Evolutionary conservation across 352 stramenopile species (phyloP).

Genomic region (Phytophthora palmivora): DNA sequence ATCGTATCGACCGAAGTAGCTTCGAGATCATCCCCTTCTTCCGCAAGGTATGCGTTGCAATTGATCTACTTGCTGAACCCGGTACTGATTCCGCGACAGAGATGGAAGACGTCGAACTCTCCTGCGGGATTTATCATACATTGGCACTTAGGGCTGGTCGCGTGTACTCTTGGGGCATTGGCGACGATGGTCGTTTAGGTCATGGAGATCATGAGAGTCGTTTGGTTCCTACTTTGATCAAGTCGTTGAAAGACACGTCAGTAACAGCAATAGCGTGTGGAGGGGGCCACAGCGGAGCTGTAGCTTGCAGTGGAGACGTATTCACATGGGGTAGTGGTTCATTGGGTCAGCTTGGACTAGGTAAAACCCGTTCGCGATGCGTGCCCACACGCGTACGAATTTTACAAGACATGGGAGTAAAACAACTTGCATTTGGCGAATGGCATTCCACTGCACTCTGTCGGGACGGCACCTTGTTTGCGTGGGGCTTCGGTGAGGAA

Average conservation of each 20-base stretch:
- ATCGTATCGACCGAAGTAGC: slow-evolving; percentile 46
- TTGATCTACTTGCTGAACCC: background rate
- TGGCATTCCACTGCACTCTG: slow-evolving; percentile 80
- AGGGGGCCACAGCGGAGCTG: slow-evolving; percentile 62
- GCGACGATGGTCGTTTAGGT: slow-evolving; percentile 71
- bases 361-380: slow-evolving; percentile 43
- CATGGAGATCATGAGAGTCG: slow-evolving; percentile 53
- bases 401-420: slow-evolving; percentile 49
- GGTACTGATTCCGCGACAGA: slow-evolving; percentile 1
- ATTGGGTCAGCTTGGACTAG: slow-evolving; percentile 65
- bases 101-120: slow-evolving; percentile 49
- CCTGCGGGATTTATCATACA: slow-evolving; percentile 67
- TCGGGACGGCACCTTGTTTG: slow-evolving; percentile 56
- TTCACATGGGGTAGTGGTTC: slow-evolving; percentile 67
- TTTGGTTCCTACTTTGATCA: slow-evolving; percentile 47
- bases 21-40: slow-evolving; percentile 71
- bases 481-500: slow-evolving; percentile 81
- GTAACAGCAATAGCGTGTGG: slow-evolving; percentile 58
- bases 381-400: slow-evolving; percentile 53
- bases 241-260: slow-evolving; percentile 38
- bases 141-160: slow-evolving; percentile 48
- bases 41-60: slow-evolving; percentile 25
- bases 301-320: slow-evolving; percentile 52
- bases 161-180: slow-evolving; percentile 71
- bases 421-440: slow-evolving; percentile 65